These are phyloP conservation scores for Metschnikowia continentalis DNA, from an alignment of 805 yeast species.

Conservation along the genomic window DNA sequence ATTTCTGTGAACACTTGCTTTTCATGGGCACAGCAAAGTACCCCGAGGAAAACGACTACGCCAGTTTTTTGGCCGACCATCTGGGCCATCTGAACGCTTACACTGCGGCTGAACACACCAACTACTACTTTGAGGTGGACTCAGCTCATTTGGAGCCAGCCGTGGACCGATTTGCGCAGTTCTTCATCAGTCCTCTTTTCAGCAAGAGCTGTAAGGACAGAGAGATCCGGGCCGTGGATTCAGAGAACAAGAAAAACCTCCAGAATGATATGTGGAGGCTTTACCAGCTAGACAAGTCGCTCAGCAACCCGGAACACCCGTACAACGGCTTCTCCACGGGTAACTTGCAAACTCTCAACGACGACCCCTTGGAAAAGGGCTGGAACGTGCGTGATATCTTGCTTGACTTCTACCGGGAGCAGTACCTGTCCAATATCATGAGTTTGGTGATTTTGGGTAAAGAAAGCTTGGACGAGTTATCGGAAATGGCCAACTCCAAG, in stretches of 20 bases:
- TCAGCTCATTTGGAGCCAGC: slow-evolving; percentile 80
- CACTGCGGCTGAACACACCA: slow-evolving; percentile 84
- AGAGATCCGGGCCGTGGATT: slow-evolving; percentile 91
- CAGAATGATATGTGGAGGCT: slow-evolving; percentile 89
- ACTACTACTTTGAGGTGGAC: slow-evolving; percentile 83
- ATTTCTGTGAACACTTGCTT: slow-evolving; percentile 60
- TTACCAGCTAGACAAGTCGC: slow-evolving; percentile 74
- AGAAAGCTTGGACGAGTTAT: slow-evolving; percentile 68
- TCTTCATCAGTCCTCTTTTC: slow-evolving; percentile 83
- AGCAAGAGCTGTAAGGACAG: slow-evolving; percentile 73
- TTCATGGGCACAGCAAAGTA: slow-evolving; percentile 78
- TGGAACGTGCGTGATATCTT: slow-evolving; percentile 78
- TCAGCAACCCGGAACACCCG: slow-evolving; percentile 75
- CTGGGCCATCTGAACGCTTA: slow-evolving; percentile 91
- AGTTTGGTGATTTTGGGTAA: slow-evolving; percentile 79
- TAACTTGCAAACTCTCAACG: slow-evolving; percentile 68
- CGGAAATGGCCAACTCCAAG: slow-evolving; percentile 62
- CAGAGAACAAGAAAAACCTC: slow-evolving; percentile 90
- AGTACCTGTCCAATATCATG: slow-evolving; percentile 87
- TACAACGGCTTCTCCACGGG: slow-evolving; percentile 89
- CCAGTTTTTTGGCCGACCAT: slow-evolving; percentile 72
- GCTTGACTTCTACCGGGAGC: slow-evolving; percentile 63
- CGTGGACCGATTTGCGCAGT: slow-evolving; percentile 87
- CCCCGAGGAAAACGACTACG: slow-evolving; percentile 71
- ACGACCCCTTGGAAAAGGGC: slow-evolving; percentile 54